Conservation (phyloP, 352 stramenopile genomes). For the Phytophthora pseudosyringae region DNA sequence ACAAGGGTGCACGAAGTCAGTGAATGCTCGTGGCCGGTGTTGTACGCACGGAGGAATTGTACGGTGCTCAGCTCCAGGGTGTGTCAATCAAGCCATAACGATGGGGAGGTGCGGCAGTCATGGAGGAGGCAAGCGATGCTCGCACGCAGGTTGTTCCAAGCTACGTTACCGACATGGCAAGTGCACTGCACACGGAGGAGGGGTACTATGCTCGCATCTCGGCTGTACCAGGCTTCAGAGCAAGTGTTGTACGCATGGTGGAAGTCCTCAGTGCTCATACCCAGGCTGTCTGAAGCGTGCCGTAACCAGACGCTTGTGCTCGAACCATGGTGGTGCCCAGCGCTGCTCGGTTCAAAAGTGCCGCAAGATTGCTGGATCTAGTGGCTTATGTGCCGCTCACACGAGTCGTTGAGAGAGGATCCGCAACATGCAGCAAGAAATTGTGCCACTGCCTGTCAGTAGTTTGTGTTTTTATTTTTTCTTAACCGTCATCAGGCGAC, state of each 20-base stretch:
- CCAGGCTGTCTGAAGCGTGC: background rate
- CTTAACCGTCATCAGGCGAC: too few species aligned
- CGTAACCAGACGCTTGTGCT: background rate
- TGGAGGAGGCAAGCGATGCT: background rate
- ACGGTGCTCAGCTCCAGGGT: background rate
- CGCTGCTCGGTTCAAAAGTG: background rate
- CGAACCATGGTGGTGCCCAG: background rate
- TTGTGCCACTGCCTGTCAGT: too few species aligned
- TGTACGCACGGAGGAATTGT: background rate
- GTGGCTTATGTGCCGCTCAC: background rate
- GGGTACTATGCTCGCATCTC: background rate
- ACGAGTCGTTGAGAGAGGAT: background rate
- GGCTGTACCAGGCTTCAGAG: background rate
- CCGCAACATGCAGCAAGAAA: too few species aligned
- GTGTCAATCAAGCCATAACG: slow-evolving; percentile 1
- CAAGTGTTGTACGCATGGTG: background rate
- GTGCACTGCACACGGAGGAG: background rate
- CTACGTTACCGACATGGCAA: background rate
- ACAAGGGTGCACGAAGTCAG: background rate
- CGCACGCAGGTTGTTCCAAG: background rate
- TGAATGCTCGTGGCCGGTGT: background rate
- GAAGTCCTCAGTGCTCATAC: slow-evolving; percentile 1
- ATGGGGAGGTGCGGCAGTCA: background rate
- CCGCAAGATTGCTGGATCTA: background rate
- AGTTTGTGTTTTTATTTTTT: too few species aligned